phyloP scores from a whole-genome alignment of 1,139 yeast genomes.

The Scheffersomyces cryptocercus region DNA sequence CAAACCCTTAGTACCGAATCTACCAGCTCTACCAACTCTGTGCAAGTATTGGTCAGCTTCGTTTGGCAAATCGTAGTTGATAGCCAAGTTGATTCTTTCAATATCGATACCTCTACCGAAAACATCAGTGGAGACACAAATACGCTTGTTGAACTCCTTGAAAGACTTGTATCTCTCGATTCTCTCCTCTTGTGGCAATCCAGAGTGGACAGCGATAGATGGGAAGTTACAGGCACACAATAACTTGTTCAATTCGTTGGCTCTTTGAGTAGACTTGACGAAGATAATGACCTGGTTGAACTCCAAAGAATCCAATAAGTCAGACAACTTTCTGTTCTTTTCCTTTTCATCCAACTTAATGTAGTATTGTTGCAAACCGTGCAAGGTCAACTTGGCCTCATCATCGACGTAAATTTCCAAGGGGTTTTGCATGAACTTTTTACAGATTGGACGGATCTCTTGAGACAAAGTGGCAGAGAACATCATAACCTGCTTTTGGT shows the following conservation, averaged over 20 bases:
- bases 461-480: slow-evolving; percentile 94
- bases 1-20: slow-evolving; percentile 99
- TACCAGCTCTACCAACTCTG: slow-evolving; percentile 99
- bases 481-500: slow-evolving; percentile 99
- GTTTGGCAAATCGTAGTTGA: slow-evolving; percentile 87
- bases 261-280: slow-evolving; percentile 90
- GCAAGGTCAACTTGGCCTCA: slow-evolving; percentile 95
- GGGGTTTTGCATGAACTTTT: slow-evolving; percentile 97
- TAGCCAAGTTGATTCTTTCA: slow-evolving; percentile 96
- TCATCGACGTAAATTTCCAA: slow-evolving; percentile 97
- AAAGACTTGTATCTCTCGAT: slow-evolving; percentile 94
- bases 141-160: slow-evolving; percentile 98
- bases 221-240: slow-evolving; percentile 96
- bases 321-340: slow-evolving; percentile 92
- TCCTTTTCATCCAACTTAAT: slow-evolving; percentile 87
- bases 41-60: slow-evolving; percentile 98
- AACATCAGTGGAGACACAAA: slow-evolving; percentile 97
- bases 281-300: slow-evolving; percentile 98
- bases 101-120: slow-evolving; percentile 99
- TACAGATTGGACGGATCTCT: slow-evolving; percentile 96
- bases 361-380: slow-evolving; percentile 97
- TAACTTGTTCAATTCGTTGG: slow-evolving; percentile 86
- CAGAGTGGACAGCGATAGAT: slow-evolving; percentile 94
- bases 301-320: slow-evolving; percentile 89
- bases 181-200: slow-evolving; percentile 96